Evolutionary conservation across 148 eudicot species (phyloP).

Genomic region (Rheum nobile): DNA sequence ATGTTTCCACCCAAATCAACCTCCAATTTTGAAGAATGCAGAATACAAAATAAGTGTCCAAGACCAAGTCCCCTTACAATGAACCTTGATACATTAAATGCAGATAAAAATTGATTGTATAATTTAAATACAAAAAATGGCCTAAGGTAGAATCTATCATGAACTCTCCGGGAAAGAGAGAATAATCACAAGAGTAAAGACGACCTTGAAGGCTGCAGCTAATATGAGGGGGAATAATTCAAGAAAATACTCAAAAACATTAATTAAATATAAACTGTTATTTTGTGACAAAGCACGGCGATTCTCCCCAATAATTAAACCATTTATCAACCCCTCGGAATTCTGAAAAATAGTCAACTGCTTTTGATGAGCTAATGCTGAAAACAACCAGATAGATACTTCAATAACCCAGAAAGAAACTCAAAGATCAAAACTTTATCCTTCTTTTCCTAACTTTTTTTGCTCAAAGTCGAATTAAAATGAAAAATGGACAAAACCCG

Average conservation of each 20-base stretch:
- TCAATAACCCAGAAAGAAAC: neutral
- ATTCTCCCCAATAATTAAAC: slow-evolving; percentile 1
- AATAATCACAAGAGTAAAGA: neutral
- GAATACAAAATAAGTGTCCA: neutral
- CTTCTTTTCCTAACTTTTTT: neutral
- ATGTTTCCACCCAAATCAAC: neutral
- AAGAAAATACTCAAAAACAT: neutral
- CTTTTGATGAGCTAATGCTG: slow-evolving; percentile 6
- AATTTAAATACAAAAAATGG: neutral
- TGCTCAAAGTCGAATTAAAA: neutral
- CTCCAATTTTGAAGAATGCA: neutral
- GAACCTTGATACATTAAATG: neutral
- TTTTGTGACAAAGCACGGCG: neutral
- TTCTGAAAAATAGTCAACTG: neutral
- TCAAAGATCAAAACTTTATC: slow-evolving; percentile 4
- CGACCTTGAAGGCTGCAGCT: neutral
- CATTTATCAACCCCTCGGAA: neutral
- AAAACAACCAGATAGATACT: neutral
- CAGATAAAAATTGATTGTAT: neutral
- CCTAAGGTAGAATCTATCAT: neutral
- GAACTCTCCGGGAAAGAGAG: slow-evolving; percentile 8
- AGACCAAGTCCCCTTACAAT: neutral
- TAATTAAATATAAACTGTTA: neutral
- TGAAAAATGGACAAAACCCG: neutral
- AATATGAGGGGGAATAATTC: neutral